Conservation (phyloP, 176 grass and related monocot species). For the Rhynchospora tenuis region DNA sequence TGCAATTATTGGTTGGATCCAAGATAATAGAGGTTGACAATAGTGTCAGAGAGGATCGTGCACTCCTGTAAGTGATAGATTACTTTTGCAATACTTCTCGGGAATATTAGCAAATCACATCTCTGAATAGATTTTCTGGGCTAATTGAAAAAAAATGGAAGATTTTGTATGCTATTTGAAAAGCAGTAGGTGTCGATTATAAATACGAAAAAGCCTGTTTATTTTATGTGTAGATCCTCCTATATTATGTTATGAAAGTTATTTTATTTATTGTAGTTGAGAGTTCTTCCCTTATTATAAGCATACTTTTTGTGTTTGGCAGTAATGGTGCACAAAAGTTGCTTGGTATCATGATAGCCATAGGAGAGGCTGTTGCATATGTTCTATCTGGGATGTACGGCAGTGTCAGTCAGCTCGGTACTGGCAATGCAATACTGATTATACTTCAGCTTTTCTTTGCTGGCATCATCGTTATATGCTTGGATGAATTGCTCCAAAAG, state of each 20-base stretch:
- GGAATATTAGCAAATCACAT: not conserved
- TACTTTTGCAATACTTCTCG: not conserved
- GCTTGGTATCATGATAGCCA: conserved; percentile 40
- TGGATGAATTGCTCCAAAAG: conserved; percentile 46
- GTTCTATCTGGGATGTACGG: conserved; percentile 42
- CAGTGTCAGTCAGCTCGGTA: conserved; percentile 36
- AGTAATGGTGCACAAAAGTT: conserved; percentile 52
- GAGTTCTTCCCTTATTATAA: not conserved
- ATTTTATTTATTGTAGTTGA: not conserved
- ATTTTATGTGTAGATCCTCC: not conserved
- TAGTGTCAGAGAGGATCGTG: conserved; percentile 37
- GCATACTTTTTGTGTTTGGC: conserved; percentile 2
- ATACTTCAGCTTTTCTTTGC: conserved; percentile 56
- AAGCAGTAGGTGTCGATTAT: not conserved
- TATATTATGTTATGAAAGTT: not conserved
- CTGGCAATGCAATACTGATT: conserved; percentile 43
- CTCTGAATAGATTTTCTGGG: not conserved
- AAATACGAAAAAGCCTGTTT: not conserved
- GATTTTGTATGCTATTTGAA: not conserved
- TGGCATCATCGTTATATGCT: conserved; percentile 45
- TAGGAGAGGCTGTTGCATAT: conserved; percentile 43
- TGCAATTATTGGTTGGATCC: conserved; percentile 45
- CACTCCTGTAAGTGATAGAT: conserved; percentile 30
- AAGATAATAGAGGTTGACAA: conserved; percentile 47
- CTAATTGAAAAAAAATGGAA: not conserved